phyloP scores from a whole-genome alignment of 1,139 yeast species.

The Hansenula sp. region DNA sequence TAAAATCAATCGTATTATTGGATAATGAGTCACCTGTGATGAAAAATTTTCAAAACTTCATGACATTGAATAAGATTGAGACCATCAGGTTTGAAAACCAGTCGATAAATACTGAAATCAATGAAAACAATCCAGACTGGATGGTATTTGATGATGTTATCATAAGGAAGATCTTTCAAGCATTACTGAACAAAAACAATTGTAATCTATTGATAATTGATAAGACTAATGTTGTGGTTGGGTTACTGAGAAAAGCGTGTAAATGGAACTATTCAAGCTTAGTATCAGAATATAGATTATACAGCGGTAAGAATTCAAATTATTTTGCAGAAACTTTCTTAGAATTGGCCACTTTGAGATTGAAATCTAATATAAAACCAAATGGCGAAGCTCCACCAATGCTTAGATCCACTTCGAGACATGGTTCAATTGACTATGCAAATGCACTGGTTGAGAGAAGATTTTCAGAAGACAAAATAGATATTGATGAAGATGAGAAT shows the following conservation, averaged over 20 bases:
- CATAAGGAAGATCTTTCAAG: conserved; percentile 52
- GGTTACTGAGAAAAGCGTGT: conserved; percentile 75
- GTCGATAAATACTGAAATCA: conserved; percentile 34
- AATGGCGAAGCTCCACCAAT: background rate
- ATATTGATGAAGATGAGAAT: conserved; percentile 30
- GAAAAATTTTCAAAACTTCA: conserved; percentile 23
- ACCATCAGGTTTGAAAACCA: conserved; percentile 21
- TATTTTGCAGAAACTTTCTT: conserved; percentile 81
- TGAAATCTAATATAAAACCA: conserved; percentile 23
- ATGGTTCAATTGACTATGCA: background rate
- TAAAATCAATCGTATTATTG: conserved; percentile 55
- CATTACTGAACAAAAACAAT: conserved; percentile 58
- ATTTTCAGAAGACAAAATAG: conserved; percentile 13
- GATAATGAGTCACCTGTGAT: conserved; percentile 56
- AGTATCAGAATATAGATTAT: conserved; percentile 78
- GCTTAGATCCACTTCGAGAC: conserved; percentile 1
- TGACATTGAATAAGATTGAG: conserved; percentile 19
- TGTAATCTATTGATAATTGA: conserved; percentile 77
- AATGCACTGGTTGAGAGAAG: background rate
- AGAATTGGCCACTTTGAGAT: conserved; percentile 61
- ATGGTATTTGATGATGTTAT: conserved; percentile 64
- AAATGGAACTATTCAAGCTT: conserved; percentile 88
- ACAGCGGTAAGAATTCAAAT: conserved; percentile 67
- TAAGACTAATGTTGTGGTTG: conserved; percentile 74
- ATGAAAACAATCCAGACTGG: conserved; percentile 38